A percentile compares a stretch with the other conserved stretches of the same genome.
Evolutionary conservation across 495 filamentous ascomycete genomes (phyloP).

Genomic region (Cudoniella acicularis): DNA sequence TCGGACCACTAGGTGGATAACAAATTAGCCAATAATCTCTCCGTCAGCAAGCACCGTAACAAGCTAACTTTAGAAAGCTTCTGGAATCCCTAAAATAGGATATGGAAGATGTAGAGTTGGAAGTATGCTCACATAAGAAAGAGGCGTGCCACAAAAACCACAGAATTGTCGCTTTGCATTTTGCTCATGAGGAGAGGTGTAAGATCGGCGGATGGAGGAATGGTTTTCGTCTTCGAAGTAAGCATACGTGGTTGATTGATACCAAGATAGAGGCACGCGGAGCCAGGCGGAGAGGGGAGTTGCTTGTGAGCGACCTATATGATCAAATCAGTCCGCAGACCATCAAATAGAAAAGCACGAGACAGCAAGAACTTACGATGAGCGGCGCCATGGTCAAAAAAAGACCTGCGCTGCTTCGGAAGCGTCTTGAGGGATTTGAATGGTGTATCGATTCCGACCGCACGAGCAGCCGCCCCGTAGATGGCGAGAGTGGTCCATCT

Average conservation of each 20-base stretch:
- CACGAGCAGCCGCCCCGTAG: conserved; percentile 79
- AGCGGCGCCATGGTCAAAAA: conserved; percentile 71
- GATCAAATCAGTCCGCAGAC: background rate
- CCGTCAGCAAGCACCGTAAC: no score
- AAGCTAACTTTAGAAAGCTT: no score
- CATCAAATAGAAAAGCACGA: background rate
- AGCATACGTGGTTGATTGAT: conserved; percentile 64
- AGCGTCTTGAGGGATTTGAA: conserved; percentile 58
- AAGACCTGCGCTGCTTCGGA: conserved; percentile 58
- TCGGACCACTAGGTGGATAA: conserved; percentile 75
- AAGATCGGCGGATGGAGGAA: conserved; percentile 64
- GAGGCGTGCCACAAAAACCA: conserved; percentile 81
- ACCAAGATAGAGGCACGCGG: conserved; percentile 73
- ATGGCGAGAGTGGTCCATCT: conserved; percentile 44
- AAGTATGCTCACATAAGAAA: conserved; percentile 45
- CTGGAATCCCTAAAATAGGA: no score
- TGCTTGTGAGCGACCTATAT: conserved; percentile 59
- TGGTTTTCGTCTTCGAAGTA: conserved; percentile 77
- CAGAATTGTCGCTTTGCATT: conserved; percentile 74
- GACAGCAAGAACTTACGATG: conserved; percentile 25
- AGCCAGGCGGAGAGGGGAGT: conserved; percentile 74
- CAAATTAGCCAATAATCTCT: no score
- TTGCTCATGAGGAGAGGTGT: conserved; percentile 56
- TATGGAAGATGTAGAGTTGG: background rate
- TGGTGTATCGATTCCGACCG: conserved; percentile 76